These are phyloP conservation scores for Zea luxurians DNA, from an alignment of 176 grass and related monocot species.

Conservation along the genomic window DNA sequence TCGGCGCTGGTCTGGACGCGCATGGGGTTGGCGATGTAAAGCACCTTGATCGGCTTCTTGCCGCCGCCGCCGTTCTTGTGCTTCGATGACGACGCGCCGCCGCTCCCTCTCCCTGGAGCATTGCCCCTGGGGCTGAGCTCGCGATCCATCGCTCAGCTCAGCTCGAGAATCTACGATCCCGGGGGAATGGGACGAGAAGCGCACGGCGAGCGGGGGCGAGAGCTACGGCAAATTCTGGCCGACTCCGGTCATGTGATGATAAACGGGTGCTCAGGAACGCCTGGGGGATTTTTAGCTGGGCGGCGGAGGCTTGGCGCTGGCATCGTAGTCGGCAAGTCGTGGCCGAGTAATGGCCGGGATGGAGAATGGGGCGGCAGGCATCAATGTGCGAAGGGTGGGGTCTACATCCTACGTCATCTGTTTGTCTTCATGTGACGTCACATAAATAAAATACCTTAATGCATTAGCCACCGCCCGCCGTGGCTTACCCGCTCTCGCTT, in stretches of 20 bases:
- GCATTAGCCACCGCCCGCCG: slow-evolving; percentile 43
- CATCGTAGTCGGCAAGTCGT: not conserved
- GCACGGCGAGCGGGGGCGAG: slow-evolving; percentile 2
- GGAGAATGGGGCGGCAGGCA: not conserved
- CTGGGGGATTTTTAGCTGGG: slow-evolving; percentile 16
- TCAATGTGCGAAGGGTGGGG: not conserved
- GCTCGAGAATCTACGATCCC: slow-evolving; percentile 28
- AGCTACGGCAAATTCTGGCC: not conserved
- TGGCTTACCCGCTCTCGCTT: not conserved
- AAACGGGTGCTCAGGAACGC: slow-evolving; percentile 5
- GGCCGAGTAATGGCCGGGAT: slow-evolving; percentile 9
- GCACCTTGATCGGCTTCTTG: slow-evolving; percentile 83
- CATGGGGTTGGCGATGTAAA: slow-evolving; percentile 92
- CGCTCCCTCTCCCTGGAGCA: not conserved
- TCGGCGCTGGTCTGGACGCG: slow-evolving; percentile 59
- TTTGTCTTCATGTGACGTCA: not conserved
- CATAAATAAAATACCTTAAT: not conserved
- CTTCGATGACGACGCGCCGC: slow-evolving; percentile 31
- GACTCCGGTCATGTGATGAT: slow-evolving; percentile 36
- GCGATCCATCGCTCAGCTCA: slow-evolving; percentile 35
- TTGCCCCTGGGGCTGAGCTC: slow-evolving; percentile 3
- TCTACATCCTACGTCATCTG: slow-evolving; percentile 6
- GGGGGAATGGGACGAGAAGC: not conserved
- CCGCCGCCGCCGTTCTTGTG: slow-evolving; percentile 26
- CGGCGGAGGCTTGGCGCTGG: not conserved